Evolutionary conservation across 2,329 filamentous ascomycete genomes (phyloP).

Genomic region (Lecanicillium sp.): DNA sequence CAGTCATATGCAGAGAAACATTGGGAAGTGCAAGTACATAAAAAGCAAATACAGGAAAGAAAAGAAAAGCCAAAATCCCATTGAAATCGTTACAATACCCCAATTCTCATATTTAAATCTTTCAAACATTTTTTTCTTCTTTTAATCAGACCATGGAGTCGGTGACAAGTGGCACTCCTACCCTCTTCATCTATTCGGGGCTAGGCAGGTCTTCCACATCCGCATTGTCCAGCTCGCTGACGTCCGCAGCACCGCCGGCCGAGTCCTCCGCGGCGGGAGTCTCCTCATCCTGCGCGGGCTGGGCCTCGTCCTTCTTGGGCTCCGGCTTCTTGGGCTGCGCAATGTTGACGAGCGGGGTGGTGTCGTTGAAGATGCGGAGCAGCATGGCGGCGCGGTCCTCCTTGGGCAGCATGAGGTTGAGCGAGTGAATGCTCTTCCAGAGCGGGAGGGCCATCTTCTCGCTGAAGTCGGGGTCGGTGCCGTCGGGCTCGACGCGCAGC

Average conservation of each 20-base stretch:
- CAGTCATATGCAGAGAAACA: no score
- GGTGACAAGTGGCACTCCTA: background rate
- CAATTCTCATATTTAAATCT: no score
- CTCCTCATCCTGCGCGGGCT: slow-evolving; percentile 13
- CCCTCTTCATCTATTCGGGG: slow-evolving; percentile 24
- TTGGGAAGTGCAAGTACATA: no score
- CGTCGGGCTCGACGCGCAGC: slow-evolving; percentile 72
- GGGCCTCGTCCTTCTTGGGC: slow-evolving; percentile 19
- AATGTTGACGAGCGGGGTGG: slow-evolving; percentile 73
- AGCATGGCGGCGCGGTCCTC: slow-evolving; percentile 93
- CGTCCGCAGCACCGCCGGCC: background rate
- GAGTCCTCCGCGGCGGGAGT: background rate
- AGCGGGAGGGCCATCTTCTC: slow-evolving; percentile 86
- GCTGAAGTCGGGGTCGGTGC: slow-evolving; percentile 49
- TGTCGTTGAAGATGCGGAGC: slow-evolving; percentile 84
- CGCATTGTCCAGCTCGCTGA: background rate
- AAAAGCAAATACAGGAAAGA: no score
- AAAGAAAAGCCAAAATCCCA: background rate
- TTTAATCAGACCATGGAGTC: slow-evolving; percentile 6
- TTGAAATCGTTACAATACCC: background rate
- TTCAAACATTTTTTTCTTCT: slow-evolving; percentile 8
- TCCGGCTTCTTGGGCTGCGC: slow-evolving; percentile 30
- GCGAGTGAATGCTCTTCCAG: slow-evolving; percentile 85
- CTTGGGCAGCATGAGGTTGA: slow-evolving; percentile 98
- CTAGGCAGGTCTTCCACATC: slow-evolving; percentile 33